Conservation (phyloP, 305 asterid species). For the Nicotiana rustica region DNA sequence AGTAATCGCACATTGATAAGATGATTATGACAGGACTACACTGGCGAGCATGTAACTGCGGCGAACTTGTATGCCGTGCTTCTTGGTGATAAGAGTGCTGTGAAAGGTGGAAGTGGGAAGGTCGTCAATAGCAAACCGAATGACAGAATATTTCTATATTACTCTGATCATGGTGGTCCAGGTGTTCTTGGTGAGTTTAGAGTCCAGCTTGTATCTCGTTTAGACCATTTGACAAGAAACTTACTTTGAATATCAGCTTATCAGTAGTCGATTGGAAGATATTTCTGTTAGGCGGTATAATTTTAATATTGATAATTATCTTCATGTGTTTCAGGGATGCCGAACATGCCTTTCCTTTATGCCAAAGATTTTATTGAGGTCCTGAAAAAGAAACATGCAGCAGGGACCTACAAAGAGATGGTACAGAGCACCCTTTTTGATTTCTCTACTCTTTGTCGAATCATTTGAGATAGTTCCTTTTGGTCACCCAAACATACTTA, state of each 20-base stretch:
- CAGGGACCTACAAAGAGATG: constrained; percentile 84
- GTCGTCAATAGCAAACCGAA: constrained; percentile 67
- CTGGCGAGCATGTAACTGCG: constrained; percentile 68
- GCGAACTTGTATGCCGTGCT: constrained; percentile 79
- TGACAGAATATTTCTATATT: constrained; percentile 82
- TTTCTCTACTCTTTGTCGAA: not conserved
- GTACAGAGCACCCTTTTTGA: constrained; percentile 41
- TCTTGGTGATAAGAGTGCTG: constrained; percentile 67
- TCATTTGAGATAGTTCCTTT: not conserved
- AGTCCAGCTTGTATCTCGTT: not conserved
- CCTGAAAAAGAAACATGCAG: constrained; percentile 69
- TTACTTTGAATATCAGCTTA: not conserved
- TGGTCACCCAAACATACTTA: not conserved
- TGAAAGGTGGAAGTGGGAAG: constrained; percentile 85
- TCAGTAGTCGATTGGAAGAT: not conserved
- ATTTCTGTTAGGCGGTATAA: not conserved
- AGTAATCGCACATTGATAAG: not conserved
- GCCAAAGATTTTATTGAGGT: constrained; percentile 79
- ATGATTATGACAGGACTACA: constrained; percentile 66
- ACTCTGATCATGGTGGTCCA: constrained; percentile 94
- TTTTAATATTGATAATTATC: too few relatives aligned
- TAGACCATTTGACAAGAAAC: not conserved
- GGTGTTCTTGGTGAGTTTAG: constrained; percentile 81
- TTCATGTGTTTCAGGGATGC: constrained; percentile 66
- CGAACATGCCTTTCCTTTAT: constrained; percentile 66